A percentile compares a stretch with the other conserved stretches of the same genome.
These are phyloP conservation scores for Floccularia luteovirens DNA, from an alignment of 768 basidiomycete species.

Conservation along the genomic window DNA sequence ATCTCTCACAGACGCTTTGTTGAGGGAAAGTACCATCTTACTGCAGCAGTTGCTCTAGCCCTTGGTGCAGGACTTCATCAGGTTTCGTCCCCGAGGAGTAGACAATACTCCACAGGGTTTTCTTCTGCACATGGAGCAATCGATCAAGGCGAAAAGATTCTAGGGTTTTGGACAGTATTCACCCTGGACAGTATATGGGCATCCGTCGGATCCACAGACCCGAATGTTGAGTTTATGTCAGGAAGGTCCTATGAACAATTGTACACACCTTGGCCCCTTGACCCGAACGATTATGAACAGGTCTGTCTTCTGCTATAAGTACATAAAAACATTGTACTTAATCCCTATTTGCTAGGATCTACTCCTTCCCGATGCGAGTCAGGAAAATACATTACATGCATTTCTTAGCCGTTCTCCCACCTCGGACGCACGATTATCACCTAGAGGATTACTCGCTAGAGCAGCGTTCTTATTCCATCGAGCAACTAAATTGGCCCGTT, in stretches of 20 bases:
- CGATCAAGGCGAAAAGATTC: conserved; percentile 29
- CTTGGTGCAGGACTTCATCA: conserved; percentile 30
- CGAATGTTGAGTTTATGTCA: conserved; percentile 10
- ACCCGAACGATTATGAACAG: conserved; percentile 24
- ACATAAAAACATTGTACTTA: neutral
- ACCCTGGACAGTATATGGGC: conserved; percentile 32
- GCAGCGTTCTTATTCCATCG: conserved; percentile 25
- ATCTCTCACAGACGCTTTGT: conserved; percentile 40
- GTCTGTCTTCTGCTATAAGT: conserved; percentile 9
- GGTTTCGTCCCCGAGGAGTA: conserved; percentile 12
- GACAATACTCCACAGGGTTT: conserved; percentile 23
- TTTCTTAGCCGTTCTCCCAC: conserved; percentile 12
- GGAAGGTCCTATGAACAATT: conserved; percentile 12
- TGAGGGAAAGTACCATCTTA: conserved; percentile 35
- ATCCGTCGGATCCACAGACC: conserved; percentile 29
- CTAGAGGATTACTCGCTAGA: conserved; percentile 15
- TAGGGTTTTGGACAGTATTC: conserved; percentile 27
- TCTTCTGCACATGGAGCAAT: conserved; percentile 15
- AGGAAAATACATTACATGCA: conserved; percentile 13
- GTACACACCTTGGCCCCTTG: conserved; percentile 31
- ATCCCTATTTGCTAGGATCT: conserved; percentile 8
- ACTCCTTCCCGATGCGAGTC: conserved; percentile 12
- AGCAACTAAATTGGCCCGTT: conserved; percentile 17
- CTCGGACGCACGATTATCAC: conserved; percentile 13
- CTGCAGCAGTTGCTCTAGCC: conserved; percentile 24